Percentiles rank a stretch among this genome's conserved stretches.
phyloP scores from a whole-genome alignment of 768 basidiomycete genomes.

The Rhizopogon roseolus region DNA sequence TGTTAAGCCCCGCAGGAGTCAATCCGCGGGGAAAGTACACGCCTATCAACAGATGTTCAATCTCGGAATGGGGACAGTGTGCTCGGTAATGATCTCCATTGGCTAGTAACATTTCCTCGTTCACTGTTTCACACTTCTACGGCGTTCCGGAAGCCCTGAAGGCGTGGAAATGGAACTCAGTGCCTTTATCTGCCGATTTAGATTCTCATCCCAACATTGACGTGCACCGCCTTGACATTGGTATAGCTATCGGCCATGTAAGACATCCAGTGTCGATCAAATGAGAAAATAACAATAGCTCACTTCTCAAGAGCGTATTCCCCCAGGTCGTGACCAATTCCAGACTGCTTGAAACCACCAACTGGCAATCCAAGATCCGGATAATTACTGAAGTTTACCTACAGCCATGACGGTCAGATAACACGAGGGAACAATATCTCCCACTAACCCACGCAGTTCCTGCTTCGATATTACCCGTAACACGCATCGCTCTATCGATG shows the following conservation, averaged over 20 bases:
- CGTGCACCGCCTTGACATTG: constrained; percentile 57
- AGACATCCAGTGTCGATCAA: constrained; percentile 45
- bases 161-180: not conserved
- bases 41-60: not conserved
- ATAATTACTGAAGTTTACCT: constrained; percentile 49
- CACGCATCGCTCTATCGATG: constrained; percentile 66
- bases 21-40: not conserved
- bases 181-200: constrained; percentile 6
- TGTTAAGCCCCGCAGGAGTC: not conserved
- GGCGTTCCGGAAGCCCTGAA: constrained; percentile 1
- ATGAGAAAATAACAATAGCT: not conserved
- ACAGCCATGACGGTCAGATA: constrained; percentile 43
- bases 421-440: not conserved
- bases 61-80: not conserved
- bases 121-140: not conserved
- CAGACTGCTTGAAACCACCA: constrained; percentile 83
- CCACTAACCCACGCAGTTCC: constrained; percentile 69
- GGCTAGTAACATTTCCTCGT: not conserved
- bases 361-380: constrained; percentile 52
- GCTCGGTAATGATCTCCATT: not conserved
- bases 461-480: constrained; percentile 71
- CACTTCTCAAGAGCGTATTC: constrained; percentile 64
- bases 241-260: constrained; percentile 37
- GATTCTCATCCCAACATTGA: constrained; percentile 40
- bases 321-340: constrained; percentile 76